phyloP scores from a whole-genome alignment of 129 eudicot species.

The Apium graveolens region DNA sequence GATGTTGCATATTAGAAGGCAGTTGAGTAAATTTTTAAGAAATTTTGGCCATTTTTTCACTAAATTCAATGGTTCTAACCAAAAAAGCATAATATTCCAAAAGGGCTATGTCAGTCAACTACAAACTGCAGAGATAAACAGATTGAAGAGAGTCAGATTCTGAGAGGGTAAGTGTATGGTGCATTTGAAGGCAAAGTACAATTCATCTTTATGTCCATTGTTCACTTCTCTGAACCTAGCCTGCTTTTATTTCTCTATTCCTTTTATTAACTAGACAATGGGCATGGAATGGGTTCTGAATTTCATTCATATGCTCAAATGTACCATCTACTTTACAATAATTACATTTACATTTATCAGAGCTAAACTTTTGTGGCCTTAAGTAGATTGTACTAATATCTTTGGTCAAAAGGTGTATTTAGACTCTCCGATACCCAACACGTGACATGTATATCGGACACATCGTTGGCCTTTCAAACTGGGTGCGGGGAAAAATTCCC shows the following conservation, averaged over 20 bases:
- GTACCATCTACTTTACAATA: not conserved
- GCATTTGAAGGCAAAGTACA: constrained; percentile 6
- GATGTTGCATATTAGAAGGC: not conserved
- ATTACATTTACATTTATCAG: not conserved
- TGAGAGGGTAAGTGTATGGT: constrained; percentile 4
- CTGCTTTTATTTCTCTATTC: not conserved
- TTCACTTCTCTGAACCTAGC: constrained; percentile 14
- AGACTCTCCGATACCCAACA: too few relatives aligned
- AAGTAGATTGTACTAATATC: too few relatives aligned
- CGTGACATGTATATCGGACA: too few relatives aligned
- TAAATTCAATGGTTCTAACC: not conserved
- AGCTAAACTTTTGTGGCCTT: too few relatives aligned
- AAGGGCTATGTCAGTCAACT: not conserved
- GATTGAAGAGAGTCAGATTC: constrained; percentile 2
- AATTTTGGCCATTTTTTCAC: not conserved
- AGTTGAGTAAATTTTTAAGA: too few relatives aligned
- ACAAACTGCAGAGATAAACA: not conserved
- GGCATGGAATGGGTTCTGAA: constrained; percentile 15
- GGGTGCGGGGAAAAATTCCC: too few relatives aligned
- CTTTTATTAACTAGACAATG: constrained; percentile 7
- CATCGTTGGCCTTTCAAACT: too few relatives aligned
- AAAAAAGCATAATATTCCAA: not conserved
- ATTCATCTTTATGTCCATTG: constrained; percentile 21
- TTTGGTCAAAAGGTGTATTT: too few relatives aligned
- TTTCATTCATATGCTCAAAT: not conserved